Conservation (phyloP, 805 yeast species). For the Barnettozyma sucrosica region DNA sequence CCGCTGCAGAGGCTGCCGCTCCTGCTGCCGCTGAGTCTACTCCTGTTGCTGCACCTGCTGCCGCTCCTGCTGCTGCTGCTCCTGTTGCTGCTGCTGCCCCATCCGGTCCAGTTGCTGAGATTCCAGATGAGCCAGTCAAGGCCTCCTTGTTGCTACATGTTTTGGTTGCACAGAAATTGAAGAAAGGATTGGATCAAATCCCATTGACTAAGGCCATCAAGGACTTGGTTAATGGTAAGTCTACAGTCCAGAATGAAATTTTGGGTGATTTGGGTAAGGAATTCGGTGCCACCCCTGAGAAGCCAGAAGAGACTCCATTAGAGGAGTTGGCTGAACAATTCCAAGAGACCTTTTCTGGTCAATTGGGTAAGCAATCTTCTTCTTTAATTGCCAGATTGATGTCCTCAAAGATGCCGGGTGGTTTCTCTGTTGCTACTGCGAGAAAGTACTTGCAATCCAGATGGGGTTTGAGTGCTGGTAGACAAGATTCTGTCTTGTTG, state of each 20-base stretch:
- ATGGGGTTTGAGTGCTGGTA: slow-evolving; percentile 90
- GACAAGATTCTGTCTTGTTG: slow-evolving; percentile 88
- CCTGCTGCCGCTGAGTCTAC: slow-evolving; percentile 35
- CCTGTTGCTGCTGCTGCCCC: slow-evolving; percentile 61
- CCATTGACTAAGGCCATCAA: slow-evolving; percentile 91
- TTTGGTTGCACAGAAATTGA: slow-evolving; percentile 91
- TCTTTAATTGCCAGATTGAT: slow-evolving; percentile 86
- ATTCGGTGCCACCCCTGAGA: slow-evolving; percentile 96
- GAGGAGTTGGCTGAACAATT: slow-evolving; percentile 92
- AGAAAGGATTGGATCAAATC: slow-evolving; percentile 80
- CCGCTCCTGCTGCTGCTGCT: slow-evolving; percentile 54
- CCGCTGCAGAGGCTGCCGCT: slow-evolving; percentile 27
- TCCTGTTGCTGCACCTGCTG: slow-evolving; percentile 48
- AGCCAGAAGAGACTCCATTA: slow-evolving; percentile 97
- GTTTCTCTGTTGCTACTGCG: slow-evolving; percentile 86
- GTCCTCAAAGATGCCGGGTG: slow-evolving; percentile 99
- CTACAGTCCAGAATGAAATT: slow-evolving; percentile 97
- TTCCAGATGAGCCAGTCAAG: slow-evolving; percentile 86
- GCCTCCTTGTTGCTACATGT: slow-evolving; percentile 81
- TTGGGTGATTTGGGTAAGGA: slow-evolving; percentile 98
- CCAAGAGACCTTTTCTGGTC: slow-evolving; percentile 86
- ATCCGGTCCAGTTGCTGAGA: slow-evolving; percentile 73
- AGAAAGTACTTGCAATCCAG: slow-evolving; percentile 87
- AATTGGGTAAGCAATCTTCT: slow-evolving; percentile 88
- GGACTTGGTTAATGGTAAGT: slow-evolving; percentile 97